Evolutionary conservation across 2,329 filamentous ascomycete genomes (phyloP), one percentile per base, ranked within the genome.

Genomic region (Clarireedia paspali): DNA sequence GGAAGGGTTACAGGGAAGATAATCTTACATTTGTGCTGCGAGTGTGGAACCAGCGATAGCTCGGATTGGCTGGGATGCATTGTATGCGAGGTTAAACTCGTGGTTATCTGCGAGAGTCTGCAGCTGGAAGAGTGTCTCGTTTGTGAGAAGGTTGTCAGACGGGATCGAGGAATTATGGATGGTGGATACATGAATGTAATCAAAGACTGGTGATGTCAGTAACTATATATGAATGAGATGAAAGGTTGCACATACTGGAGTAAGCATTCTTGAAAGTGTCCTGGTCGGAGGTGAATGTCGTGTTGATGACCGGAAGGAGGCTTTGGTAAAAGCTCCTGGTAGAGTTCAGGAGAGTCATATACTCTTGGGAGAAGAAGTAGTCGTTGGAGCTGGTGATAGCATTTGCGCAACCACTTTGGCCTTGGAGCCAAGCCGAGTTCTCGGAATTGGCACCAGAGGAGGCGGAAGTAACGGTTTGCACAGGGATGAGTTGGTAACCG

Each of bases 11-110:
- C 17, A 15, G 24, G 17, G 36, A 42, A 6, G n/a, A 30, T 15
- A 6, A 14, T 50, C 51, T 59, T 56, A 64, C 62, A 84, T 71
- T 68, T 83, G 75, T 45, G 75, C 79, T 2, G 79, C 81, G 3
- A 85, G 74, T 24, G 82, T 79, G 56, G 77, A 72, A 59, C 81
- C 82, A 2, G 77, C 75, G 61, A 85, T 76, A 63, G 82, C 78
- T 53, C 81, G 79, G 62, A 79, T 75, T 46, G 79, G 74, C 65
- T 91, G 88, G 72, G 83, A 87, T 61, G 75, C 72, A 73, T 95
- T 92, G 80, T 87, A 95, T 53, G 89, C 89, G 14, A 94, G 82
- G 66, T 85, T 86, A 76, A 81, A 95, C 71, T 96, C 88, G 70
- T 94, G 88, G 57, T 76, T 74, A 68, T 91, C 84, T 63, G 91